Base-by-base conservation (phyloP, 2,329 filamentous ascomycete genomes). In the Fusarium nanum region DNA sequence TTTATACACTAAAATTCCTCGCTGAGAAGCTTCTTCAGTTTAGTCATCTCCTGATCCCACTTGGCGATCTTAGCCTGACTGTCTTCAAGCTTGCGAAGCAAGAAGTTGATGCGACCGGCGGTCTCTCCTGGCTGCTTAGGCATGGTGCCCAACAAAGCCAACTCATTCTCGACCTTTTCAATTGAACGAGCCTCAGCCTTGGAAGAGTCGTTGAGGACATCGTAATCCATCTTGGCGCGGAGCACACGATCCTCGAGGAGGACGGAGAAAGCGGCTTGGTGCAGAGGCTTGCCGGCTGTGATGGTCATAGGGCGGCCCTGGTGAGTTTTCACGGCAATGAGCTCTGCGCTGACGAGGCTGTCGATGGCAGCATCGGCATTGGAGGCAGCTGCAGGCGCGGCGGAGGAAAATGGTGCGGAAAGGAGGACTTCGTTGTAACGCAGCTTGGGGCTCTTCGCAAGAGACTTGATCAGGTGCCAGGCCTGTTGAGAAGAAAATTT, bases 381-480 rank as follows among this genome's bases (percentile, higher is more conserved):
- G 3, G 86, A 78, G 1, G 84, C 85, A 25, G 50, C 53, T 13
- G 56, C 64, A 11, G 68, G 60, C 40, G 68, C 68, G 0, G 80
- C 78, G 1, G 88, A 88, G 0, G 84, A 83, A 23, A 97, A 97
- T 0, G 92, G 86, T 58, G 92, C 89, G 6, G 90, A 88, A 3
- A 97, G 87, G 1, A 98, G 83, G 4, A 97, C 85, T 75, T 97
- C 92, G 79, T 97, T 95, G 84, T 97, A 98, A 3, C 92, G 88
- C 1, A 98, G 84, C 6, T 80, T 85, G 8, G 91, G 88, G 13
- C 88, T 83, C n/a, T 86, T 79, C 0, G 93, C 91, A 16, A 99
- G 88, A 30, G 88, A 84, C 76, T 92, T 94, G 79, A 98, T 91
- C 4, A 99, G 82, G 64, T 91, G 87, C 96, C 96, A 98, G 0